Percentiles rank a stretch among this genome's conserved stretches.
phyloP scores from a whole-genome alignment of 2,329 filamentous ascomycete species.

The Fusarium anthophilum region DNA sequence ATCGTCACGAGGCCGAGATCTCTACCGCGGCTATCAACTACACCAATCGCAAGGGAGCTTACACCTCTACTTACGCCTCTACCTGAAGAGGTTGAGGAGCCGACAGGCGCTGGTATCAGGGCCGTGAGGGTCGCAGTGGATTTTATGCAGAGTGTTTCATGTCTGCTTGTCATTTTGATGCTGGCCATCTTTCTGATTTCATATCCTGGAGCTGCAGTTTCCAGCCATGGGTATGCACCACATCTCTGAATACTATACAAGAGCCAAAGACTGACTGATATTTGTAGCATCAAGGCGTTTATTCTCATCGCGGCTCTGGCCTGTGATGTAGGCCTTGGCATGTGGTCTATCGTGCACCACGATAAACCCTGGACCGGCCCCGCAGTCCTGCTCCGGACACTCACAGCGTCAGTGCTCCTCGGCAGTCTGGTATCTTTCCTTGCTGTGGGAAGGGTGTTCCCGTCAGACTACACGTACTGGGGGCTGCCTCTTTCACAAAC shows the following conservation, averaged over 20 bases:
- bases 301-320: constrained; percentile 45
- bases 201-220: constrained; percentile 34
- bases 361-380: constrained; percentile 46
- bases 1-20: constrained; percentile 38
- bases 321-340: constrained; percentile 50
- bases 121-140: constrained; percentile 45
- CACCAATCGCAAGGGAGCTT: constrained; percentile 34
- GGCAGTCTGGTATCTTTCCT: constrained; percentile 50
- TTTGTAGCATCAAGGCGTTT: constrained; percentile 39
- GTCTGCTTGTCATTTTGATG: constrained; percentile 45
- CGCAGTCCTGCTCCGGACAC: constrained; percentile 45
- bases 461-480: constrained; percentile 50
- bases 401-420: constrained; percentile 48
- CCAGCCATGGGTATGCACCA: constrained; percentile 32
- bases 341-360: constrained; percentile 46
- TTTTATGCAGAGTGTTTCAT: constrained; percentile 45
- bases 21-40: constrained; percentile 37
- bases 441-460: constrained; percentile 49
- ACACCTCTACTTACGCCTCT: constrained; percentile 39
- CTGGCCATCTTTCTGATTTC: constrained; percentile 47
- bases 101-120: constrained; percentile 33
- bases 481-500: constrained; percentile 43
- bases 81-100: constrained; percentile 38
- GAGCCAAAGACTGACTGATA: neutral
- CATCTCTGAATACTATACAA: neutral